A percentile compares a stretch with the other conserved stretches of the same genome.
These are phyloP conservation scores for Penicillium sp. DNA, from an alignment of 2,329 filamentous ascomycete genomes.

Conservation along the genomic window DNA sequence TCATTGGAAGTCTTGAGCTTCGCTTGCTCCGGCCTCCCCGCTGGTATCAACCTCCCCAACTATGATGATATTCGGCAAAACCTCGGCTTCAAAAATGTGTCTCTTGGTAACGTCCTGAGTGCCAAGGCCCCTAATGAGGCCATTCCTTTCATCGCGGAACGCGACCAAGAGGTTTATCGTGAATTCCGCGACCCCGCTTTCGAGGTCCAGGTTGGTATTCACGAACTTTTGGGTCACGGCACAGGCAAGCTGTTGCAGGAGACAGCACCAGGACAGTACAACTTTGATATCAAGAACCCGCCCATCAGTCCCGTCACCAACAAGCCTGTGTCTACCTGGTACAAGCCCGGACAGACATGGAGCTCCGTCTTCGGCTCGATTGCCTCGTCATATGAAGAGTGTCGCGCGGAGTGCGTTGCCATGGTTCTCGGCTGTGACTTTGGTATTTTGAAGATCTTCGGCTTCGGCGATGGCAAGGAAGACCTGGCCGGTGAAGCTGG, in stretches of 20 bases:
- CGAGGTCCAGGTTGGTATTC: constrained; percentile 92
- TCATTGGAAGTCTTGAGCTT: constrained; percentile 90
- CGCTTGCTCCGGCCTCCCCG: constrained; percentile 63
- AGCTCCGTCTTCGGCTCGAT: constrained; percentile 86
- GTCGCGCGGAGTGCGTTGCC: constrained; percentile 88
- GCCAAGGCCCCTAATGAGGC: constrained; percentile 92
- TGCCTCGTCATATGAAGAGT: constrained; percentile 90
- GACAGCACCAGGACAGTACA: constrained; percentile 76
- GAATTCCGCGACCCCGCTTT: constrained; percentile 86
- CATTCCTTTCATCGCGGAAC: constrained; percentile 82
- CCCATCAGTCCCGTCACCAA: constrained; percentile 77
- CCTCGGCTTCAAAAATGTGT: constrained; percentile 70
- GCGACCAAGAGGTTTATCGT: constrained; percentile 76
- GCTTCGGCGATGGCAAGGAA: constrained; percentile 75
- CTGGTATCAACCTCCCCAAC: constrained; percentile 61
- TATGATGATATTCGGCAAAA: constrained; percentile 63
- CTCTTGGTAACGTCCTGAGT: constrained; percentile 86
- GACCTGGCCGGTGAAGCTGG: constrained; percentile 77
- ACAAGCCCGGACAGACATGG: constrained; percentile 95
- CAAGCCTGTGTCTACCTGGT: constrained; percentile 81
- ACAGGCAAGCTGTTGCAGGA: constrained; percentile 94
- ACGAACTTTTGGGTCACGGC: constrained; percentile 85
- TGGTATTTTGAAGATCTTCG: constrained; percentile 84
- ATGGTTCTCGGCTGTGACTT: constrained; percentile 92
- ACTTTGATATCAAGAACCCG: constrained; percentile 82